Conservation (phyloP, 768 basidiomycete species). For the Mycena indigotica region DNA sequence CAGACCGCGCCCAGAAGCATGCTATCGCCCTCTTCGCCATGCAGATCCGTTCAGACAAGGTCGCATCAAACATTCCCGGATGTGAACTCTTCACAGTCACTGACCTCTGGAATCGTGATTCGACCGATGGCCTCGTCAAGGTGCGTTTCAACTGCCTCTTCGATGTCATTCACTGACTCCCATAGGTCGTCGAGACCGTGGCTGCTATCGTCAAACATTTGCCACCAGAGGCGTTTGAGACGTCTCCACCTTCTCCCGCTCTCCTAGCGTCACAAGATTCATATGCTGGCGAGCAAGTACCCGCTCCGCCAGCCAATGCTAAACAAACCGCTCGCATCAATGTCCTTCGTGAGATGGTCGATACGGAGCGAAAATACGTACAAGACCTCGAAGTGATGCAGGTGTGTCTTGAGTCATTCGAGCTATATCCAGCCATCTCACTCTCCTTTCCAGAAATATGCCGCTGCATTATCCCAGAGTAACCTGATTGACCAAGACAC, state of each 20-base stretch:
- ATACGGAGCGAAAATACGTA: slow-evolving; percentile 95
- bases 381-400: slow-evolving; percentile 96
- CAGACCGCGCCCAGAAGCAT: slow-evolving; percentile 86
- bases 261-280: slow-evolving; percentile 59
- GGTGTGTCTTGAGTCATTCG: slow-evolving; percentile 48
- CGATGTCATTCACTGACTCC: slow-evolving; percentile 8
- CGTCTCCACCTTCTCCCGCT: slow-evolving; percentile 59
- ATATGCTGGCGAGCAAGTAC: slow-evolving; percentile 49
- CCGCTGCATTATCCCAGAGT: slow-evolving; percentile 77
- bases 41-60: slow-evolving; percentile 71
- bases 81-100: slow-evolving; percentile 88
- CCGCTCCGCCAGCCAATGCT: slow-evolving; percentile 50
- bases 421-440: slow-evolving; percentile 21
- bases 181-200: slow-evolving; percentile 86
- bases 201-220: slow-evolving; percentile 80
- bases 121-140: slow-evolving; percentile 94
- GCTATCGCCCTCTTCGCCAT: slow-evolving; percentile 92
- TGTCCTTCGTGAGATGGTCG: slow-evolving; percentile 85
- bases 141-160: slow-evolving; percentile 43
- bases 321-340: slow-evolving; percentile 73
- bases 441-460: slow-evolving; percentile 71
- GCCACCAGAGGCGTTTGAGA: slow-evolving; percentile 68
- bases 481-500: slow-evolving; percentile 92
- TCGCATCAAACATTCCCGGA: slow-evolving; percentile 60
- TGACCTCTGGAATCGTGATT: slow-evolving; percentile 87